Evolutionary conservation across 73 alveolate species (phyloP).

Genomic region (Diophrys sp.): DNA sequence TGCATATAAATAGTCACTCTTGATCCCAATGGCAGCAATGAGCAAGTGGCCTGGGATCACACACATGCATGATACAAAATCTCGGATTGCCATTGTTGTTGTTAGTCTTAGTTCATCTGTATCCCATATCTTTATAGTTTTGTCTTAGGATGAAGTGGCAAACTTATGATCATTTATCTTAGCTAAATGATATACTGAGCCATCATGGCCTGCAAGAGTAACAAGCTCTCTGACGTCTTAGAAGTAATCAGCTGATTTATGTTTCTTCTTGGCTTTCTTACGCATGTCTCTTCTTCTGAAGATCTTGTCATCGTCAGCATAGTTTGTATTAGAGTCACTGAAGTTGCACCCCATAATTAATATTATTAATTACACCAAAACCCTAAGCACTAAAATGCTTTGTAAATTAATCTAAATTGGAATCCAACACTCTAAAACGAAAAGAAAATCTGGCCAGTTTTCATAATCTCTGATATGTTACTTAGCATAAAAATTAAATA

Average conservation of each 20-base stretch:
- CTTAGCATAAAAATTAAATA: too few relatives aligned
- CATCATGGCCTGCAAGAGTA: slow-evolving; percentile 1
- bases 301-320: not conserved
- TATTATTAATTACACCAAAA: not conserved
- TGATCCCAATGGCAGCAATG: not conserved
- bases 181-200: not conserved
- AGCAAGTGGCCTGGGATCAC: not conserved
- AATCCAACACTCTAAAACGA: too few relatives aligned
- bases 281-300: not conserved
- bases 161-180: not conserved
- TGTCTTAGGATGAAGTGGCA: not conserved
- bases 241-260: not conserved
- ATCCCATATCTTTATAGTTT: not conserved
- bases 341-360: not conserved
- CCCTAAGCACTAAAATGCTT: not conserved
- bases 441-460: too few relatives aligned
- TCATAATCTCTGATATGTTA: too few relatives aligned
- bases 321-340: not conserved
- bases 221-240: not conserved
- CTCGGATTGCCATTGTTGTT: not conserved
- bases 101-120: not conserved
- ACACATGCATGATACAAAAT: not conserved
- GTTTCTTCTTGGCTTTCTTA: not conserved
- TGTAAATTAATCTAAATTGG: too few relatives aligned
- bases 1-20: not conserved